Conservation (phyloP, 768 basidiomycete species). For the Chalciporus piperatus region DNA sequence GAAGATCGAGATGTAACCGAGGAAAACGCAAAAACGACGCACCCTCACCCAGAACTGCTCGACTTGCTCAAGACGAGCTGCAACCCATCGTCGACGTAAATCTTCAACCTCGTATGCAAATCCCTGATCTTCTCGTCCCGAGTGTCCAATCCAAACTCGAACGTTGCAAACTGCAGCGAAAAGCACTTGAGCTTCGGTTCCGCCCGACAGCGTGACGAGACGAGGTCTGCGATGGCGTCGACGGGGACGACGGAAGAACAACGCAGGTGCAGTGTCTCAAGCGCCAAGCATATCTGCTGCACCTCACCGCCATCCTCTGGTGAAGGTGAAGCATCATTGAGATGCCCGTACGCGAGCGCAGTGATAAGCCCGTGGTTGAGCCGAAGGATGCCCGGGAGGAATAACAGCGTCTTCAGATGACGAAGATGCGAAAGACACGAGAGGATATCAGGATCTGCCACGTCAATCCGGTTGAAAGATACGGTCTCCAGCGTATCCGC, state of each 20-base stretch:
- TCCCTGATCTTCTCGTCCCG: conserved; percentile 27
- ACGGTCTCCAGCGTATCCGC: conserved; percentile 29
- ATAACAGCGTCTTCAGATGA: conserved; percentile 15
- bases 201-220: conserved; percentile 21
- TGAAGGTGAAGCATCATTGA: background rate
- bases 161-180: conserved; percentile 25
- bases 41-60: conserved; percentile 9
- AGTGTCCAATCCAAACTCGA: conserved; percentile 29
- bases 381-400: conserved; percentile 28
- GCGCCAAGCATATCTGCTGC: conserved; percentile 19
- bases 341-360: conserved; percentile 15
- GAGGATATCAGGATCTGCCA: conserved; percentile 18
- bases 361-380: conserved; percentile 30
- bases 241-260: conserved; percentile 24
- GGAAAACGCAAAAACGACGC: background rate
- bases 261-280: conserved; percentile 22
- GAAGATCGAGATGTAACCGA: background rate
- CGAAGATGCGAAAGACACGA: conserved; percentile 21
- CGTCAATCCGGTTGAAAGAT: conserved; percentile 21
- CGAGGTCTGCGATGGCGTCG: conserved; percentile 22
- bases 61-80: conserved; percentile 25
- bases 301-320: background rate
- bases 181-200: conserved; percentile 16
- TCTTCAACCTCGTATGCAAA: conserved; percentile 8
- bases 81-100: conserved; percentile 23